phyloP scores from a whole-genome alignment of 1,284 basidiomycete species.

The Irpex rosettiformis region DNA sequence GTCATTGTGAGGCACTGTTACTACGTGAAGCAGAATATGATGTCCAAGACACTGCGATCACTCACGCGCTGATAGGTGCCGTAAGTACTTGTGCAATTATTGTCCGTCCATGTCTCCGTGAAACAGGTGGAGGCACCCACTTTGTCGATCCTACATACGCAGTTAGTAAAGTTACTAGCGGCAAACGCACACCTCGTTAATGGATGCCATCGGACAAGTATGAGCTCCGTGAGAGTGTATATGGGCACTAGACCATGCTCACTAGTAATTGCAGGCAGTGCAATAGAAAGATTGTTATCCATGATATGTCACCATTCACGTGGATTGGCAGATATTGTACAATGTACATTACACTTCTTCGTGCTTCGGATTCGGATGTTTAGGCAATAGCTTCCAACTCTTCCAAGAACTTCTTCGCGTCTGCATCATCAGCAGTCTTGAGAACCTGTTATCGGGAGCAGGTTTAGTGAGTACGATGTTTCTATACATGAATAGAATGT shows the following conservation, averaged over 20 bases:
- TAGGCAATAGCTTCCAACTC: slow-evolving; percentile 53
- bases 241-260: neutral
- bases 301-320: neutral
- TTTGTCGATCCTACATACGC: neutral
- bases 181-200: neutral
- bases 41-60: neutral
- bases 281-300: neutral
- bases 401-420: slow-evolving; percentile 54
- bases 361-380: neutral
- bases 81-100: neutral
- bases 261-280: neutral
- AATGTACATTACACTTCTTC: slow-evolving; percentile 4
- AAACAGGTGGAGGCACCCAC: neutral
- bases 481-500: neutral
- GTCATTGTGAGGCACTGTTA: neutral
- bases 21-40: neutral
- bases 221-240: neutral
- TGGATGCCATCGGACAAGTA: neutral
- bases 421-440: slow-evolving; percentile 44
- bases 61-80: neutral
- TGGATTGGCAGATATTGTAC: slow-evolving; percentile 9
- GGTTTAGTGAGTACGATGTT: neutral
- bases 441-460: slow-evolving; percentile 46
- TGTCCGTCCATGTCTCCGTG: neutral
- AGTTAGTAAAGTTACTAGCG: neutral